Evolutionary conservation across 805 yeast species (phyloP), one percentile per base, ranked within the genome.

Genomic region (Wickerhamiella occidentalis): DNA sequence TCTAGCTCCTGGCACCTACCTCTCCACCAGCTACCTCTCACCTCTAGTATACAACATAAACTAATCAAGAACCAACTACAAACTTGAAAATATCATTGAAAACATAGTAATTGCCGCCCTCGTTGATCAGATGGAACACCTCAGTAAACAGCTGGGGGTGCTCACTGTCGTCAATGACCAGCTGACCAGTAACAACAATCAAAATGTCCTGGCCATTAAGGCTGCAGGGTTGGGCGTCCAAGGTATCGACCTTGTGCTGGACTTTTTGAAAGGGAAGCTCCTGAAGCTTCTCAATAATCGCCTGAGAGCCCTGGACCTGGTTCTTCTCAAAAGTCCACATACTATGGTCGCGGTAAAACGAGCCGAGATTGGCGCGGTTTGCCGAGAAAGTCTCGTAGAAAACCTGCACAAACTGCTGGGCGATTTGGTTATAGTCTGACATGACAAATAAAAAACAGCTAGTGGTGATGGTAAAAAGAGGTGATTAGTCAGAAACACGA

Each of bases 211-310:
- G 70, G 54, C 92, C 90, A 59, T 73, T 77, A 52, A 94, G 85
- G 51, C 95, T 82, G 35, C 94, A 95, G 45, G 98, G 98, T 71
- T 92, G 98, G 42, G 97, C 97, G 63, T 92, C 97, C 63, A 92
- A 76, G 40, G 97, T 90, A 49, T 94, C 80, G 64, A 92, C 82
- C 71, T 94, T 77, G 73, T 92, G 99, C 46, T 78, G 82, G 51
- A 92, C 96, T 70, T 87, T 87, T 65, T 77, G 82, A 75, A 92
- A 92, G 47, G 96, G 96, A 61, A 92, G 76, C 35, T 87, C 77
- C 22, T 78, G 80, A 57, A 92, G 77, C 67, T 92, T 90, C 72
- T 92, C 97, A 55, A 92, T 87, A 62, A 92, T 92, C 61, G 74
- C 82, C 71, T 82, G 80, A 51, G 94, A 85, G 58, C 99, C 98